Percentiles rank a stretch among this genome's conserved stretches.
phyloP scores from a whole-genome alignment of 2,329 filamentous ascomycete species.

The Curvularia hawaiiensis region DNA sequence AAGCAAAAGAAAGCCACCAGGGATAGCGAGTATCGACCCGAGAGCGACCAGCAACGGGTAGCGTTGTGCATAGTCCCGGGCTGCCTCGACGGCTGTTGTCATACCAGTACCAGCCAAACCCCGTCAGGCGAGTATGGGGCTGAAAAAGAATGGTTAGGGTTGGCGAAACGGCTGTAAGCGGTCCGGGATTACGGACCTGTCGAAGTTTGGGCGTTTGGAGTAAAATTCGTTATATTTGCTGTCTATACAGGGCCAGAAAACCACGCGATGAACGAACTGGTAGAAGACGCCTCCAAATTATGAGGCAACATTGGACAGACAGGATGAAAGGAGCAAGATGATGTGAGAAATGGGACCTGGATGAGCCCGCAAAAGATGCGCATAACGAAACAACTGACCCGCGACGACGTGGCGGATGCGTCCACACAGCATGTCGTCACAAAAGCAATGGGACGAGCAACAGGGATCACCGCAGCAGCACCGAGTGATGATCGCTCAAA shows the following conservation, averaged over 20 bases:
- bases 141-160: constrained; percentile 6
- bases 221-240: constrained; percentile 2
- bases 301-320: constrained; percentile 7
- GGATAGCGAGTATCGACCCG: constrained; percentile 26
- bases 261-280: background rate
- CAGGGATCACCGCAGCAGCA: constrained; percentile 33
- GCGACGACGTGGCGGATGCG: constrained; percentile 39
- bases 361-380: constrained; percentile 22
- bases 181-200: background rate
- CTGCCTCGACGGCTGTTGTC: constrained; percentile 23
- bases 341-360: constrained; percentile 4
- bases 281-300: constrained; percentile 15
- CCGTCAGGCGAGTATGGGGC: constrained; percentile 4
- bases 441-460: constrained; percentile 33
- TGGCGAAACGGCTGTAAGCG: background rate
- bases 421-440: constrained; percentile 39
- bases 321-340: constrained; percentile 1
- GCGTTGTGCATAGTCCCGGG: constrained; percentile 31
- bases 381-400: constrained; percentile 31
- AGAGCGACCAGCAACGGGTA: constrained; percentile 28
- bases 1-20: constrained; percentile 28
- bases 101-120: constrained; percentile 23
- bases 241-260: background rate
- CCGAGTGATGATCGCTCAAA: constrained; percentile 30
- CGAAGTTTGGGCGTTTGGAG: background rate